Conservation (phyloP, 2,329 filamentous ascomycete genomes). For the Colletotrichum sp. region DNA sequence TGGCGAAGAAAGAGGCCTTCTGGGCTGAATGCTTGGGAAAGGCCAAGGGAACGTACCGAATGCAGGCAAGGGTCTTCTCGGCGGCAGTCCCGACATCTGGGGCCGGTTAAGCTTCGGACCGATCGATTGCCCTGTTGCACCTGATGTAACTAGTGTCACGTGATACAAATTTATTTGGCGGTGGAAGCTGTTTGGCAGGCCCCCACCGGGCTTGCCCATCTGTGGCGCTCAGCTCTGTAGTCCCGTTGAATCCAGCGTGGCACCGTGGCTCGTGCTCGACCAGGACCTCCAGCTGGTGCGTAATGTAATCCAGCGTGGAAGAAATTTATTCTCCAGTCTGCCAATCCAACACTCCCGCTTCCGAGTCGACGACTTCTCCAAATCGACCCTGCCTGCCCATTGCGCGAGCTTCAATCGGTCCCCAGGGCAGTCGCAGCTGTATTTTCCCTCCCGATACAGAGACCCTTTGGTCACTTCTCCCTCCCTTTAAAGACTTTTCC, state of each 20-base stretch:
- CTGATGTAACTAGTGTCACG: background rate
- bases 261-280: slow-evolving; percentile 19
- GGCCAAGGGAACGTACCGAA: slow-evolving; percentile 10
- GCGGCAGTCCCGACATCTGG: background rate
- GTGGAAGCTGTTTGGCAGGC: background rate
- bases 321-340: slow-evolving; percentile 24
- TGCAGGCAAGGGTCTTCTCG: slow-evolving; percentile 13
- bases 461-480: slow-evolving; percentile 5
- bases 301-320: slow-evolving; percentile 22
- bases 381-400: slow-evolving; percentile 16
- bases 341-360: slow-evolving; percentile 6
- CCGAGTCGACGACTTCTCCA: slow-evolving; percentile 12
- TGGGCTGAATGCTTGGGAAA: background rate
- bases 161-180: background rate
- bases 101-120: slow-evolving; percentile 16
- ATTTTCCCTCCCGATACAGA: background rate
- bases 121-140: background rate
- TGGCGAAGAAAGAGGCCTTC: background rate
- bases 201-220: background rate
- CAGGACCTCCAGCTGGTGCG: slow-evolving; percentile 11
- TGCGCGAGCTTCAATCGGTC: slow-evolving; percentile 10
- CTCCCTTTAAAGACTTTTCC: slow-evolving; percentile 22
- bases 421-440: slow-evolving; percentile 9
- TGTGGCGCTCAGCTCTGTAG: slow-evolving; percentile 5
- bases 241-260: slow-evolving; percentile 2